phyloP scores from a whole-genome alignment of 768 basidiomycete genomes.

The Suillus brevipes region DNA sequence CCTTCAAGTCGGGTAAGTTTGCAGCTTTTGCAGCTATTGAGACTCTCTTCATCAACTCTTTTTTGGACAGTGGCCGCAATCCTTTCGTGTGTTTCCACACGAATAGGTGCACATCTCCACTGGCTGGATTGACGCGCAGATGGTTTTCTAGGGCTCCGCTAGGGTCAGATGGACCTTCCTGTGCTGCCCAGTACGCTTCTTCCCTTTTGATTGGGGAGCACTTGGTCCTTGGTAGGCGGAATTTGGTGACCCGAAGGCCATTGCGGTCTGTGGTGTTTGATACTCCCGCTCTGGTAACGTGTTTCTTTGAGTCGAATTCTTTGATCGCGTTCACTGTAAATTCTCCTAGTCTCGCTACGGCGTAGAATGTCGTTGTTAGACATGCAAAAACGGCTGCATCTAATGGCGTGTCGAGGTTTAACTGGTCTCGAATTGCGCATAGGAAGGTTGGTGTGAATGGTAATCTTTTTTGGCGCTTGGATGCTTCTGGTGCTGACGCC shows the following conservation, averaged over 20 bases:
- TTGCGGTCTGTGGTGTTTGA: slow-evolving; percentile 21
- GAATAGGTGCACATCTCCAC: slow-evolving; percentile 27
- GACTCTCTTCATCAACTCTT: slow-evolving; percentile 22
- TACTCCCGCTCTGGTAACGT: slow-evolving; percentile 28
- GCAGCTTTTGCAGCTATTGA: background rate
- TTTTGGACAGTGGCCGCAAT: slow-evolving; percentile 27
- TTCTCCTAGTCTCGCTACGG: slow-evolving; percentile 37
- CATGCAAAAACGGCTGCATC: slow-evolving; percentile 39
- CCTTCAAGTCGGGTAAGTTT: background rate
- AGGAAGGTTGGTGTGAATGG: background rate
- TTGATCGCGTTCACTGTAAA: slow-evolving; percentile 37
- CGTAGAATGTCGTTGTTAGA: slow-evolving; percentile 39
- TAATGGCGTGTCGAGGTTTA: slow-evolving; percentile 30
- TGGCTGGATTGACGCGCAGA: slow-evolving; percentile 10
- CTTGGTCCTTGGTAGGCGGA: slow-evolving; percentile 20
- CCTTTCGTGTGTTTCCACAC: slow-evolving; percentile 20
- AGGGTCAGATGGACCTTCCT: slow-evolving; percentile 29
- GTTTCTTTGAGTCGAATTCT: slow-evolving; percentile 30
- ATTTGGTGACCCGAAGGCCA: slow-evolving; percentile 23
- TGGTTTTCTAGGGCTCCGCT: slow-evolving; percentile 24
- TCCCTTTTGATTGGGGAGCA: slow-evolving; percentile 4
- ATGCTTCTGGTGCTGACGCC: slow-evolving; percentile 23
- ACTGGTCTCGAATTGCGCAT: background rate
- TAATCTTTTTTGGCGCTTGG: slow-evolving; percentile 19
- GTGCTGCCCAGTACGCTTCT: slow-evolving; percentile 7